Evolutionary conservation across 73 alveolate genomes (phyloP), one percentile per base, ranked within the genome.

Genomic region (Durusdinium trenchii): DNA sequence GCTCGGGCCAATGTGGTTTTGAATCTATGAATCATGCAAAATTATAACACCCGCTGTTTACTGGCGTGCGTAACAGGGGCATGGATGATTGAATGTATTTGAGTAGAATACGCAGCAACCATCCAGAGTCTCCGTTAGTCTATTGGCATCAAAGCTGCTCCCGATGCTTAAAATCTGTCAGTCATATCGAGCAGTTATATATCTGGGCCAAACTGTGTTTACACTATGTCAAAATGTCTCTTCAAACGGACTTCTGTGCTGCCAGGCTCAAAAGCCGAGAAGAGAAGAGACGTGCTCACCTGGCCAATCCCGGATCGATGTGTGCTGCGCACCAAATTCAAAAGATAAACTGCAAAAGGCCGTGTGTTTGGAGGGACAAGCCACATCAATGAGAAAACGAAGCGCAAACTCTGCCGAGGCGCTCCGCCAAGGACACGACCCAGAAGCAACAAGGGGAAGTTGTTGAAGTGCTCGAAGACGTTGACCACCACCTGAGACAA

Each of bases 251-350:
- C 6, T 26, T 62, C 85, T 75, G 52, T 75, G 85, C 48, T 32
- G 67, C 90, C 86, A 45, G 38, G 79, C 98, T 92, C 98, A 76
- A 92, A 92, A 47, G 98, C 98, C 43, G 98, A 93, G 98, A 93
- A 93, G 38, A 93, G 98, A 84, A 93, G 82, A 7, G 98, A 93
- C 38, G 98, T 93, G 50, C 93, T 73, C 47, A 93, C 97, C 97
- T 90, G 64, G 60, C 54, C 60, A 36, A n/a, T n/a, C n/a, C n/a
- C n/a, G n/a, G 51, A 67, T 67, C 35, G 81, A 5, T 20, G 81
- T 67, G 81, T 9, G 3, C 20, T 18, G 45, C 14, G 14, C 81
- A 26, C 16, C 16, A 30, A 67, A 67, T 36, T 12, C 42, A 0
- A 30, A 16, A 28, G 81, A 32, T n/a, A 10, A 73, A 36, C n/a